Evolutionary conservation across 106 monocot species (phyloP), one percentile per base, ranked within the genome.

Genomic region (Phalaenopsis equestris): DNA sequence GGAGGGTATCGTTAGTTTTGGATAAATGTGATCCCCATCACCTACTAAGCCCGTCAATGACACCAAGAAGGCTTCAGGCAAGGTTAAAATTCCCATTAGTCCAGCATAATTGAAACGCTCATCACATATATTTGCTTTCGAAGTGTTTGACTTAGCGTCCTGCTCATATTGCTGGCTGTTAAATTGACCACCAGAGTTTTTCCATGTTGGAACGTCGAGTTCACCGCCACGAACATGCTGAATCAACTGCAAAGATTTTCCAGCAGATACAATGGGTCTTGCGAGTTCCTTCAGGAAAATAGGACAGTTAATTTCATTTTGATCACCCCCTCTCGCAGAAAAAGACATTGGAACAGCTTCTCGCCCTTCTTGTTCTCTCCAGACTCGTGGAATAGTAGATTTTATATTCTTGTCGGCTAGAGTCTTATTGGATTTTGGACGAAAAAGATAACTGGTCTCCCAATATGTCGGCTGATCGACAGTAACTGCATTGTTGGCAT

Each of bases 211-310:
- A 30, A 42, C 41, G 49, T 67, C 21, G 68, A 41, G 65, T 0
- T 57, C 48, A 48, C 70, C 16, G 30, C n/a, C 57, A 55, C 56
- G 82, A 84, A 83, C 85, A 83, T 92, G 87, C 77, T 72, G 89
- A 78, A 92, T 82, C 77, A 98, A 87, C 85, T 98, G 94, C 82
- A 94, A 87, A 65, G 97, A 98, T 90, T 98, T 98, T 37, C 97
- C 97, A 87, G 97, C 90, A 88, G 97, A 98, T 78, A 98, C 82
- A 82, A 98, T 94, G 43, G 87, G 86, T 61, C 80, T 87, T 2
- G 89, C 90, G 48, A 91, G 84, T 56, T 90, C 85, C 79, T 90
- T 91, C 64, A 98, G 74, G 72, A 98, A 98, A 3, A 89, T 43
- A 68, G 97, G 94, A 68, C 97, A 97, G 68, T 87, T 79, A 67